Conservation (phyloP, 306 rosid species). For the apple (Malus domestica) region DNA sequence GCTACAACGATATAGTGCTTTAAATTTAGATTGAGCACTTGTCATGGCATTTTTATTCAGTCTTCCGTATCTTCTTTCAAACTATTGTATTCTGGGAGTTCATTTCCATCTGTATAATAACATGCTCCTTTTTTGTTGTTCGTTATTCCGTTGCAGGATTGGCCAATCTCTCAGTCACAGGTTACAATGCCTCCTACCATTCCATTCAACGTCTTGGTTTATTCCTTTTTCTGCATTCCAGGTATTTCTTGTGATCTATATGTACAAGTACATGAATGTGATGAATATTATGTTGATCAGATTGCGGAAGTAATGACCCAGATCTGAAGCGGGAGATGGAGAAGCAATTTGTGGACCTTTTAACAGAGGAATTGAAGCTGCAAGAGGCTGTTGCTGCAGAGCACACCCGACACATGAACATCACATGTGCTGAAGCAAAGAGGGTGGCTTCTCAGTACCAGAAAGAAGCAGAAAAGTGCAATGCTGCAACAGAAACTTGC, state of each 20-base stretch:
- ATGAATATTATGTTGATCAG: slow-evolving; percentile 36
- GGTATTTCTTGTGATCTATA: background rate
- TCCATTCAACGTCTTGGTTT: background rate
- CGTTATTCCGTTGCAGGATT: slow-evolving; percentile 45
- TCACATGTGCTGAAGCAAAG: slow-evolving; percentile 78
- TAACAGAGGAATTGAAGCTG: slow-evolving; percentile 79
- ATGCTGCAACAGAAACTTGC: slow-evolving; percentile 86
- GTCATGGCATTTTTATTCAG: background rate
- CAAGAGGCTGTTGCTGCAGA: slow-evolving; percentile 78
- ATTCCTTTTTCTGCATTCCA: background rate
- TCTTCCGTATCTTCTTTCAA: background rate
- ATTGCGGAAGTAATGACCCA: slow-evolving; percentile 85
- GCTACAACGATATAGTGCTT: background rate
- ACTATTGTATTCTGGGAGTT: background rate
- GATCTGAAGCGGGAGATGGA: slow-evolving; percentile 93
- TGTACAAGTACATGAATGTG: background rate
- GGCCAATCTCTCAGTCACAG: slow-evolving; percentile 89
- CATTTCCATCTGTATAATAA: slow-evolving; percentile 7
- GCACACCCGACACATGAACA: slow-evolving; percentile 69
- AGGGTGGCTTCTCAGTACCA: slow-evolving; percentile 88
- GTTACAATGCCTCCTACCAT: slow-evolving; percentile 39
- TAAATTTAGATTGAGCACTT: background rate
- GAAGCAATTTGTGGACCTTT: slow-evolving; percentile 91
- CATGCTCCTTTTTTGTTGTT: slow-evolving; percentile 7
- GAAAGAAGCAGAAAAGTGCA: slow-evolving; percentile 92